Conservation (phyloP, 148 eudicot species). For the Nepenthes gracilis region DNA sequence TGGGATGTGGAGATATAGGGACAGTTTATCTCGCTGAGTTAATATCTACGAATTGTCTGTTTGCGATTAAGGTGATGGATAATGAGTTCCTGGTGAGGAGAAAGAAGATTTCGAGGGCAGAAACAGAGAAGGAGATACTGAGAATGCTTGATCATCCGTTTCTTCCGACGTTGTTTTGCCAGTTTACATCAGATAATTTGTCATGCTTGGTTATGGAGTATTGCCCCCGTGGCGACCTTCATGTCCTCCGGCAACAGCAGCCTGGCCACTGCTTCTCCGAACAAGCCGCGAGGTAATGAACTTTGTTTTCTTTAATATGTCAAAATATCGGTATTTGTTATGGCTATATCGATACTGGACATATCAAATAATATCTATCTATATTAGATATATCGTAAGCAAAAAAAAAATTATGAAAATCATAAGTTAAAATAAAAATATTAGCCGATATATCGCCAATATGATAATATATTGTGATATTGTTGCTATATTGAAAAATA, state of each 20-base stretch:
- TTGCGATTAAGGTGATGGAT: constrained; percentile 97
- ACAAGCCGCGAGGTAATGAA: constrained; percentile 77
- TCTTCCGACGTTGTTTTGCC: constrained; percentile 80
- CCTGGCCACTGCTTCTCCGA: constrained; percentile 79
- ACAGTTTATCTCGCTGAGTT: constrained; percentile 93
- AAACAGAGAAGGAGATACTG: constrained; percentile 83
- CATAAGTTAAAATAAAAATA: no score
- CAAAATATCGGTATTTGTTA: background rate
- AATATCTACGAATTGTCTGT: constrained; percentile 56
- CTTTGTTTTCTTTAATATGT: background rate
- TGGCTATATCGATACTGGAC: no score
- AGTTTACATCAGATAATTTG: constrained; percentile 78
- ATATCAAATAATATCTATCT: no score
- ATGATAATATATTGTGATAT: background rate
- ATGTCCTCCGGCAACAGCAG: constrained; percentile 88
- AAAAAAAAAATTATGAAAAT: no score
- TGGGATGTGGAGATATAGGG: constrained; percentile 95
- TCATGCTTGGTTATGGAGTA: constrained; percentile 97
- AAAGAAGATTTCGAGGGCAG: constrained; percentile 78
- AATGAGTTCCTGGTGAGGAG: constrained; percentile 77
- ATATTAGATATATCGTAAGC: no score
- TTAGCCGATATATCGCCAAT: no score
- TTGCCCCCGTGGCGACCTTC: constrained; percentile 94
- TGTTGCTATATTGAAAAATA: background rate
- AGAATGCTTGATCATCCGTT: constrained; percentile 94